phyloP scores from a whole-genome alignment of 768 basidiomycete genomes.

The Leccinellum rugosiceps region DNA sequence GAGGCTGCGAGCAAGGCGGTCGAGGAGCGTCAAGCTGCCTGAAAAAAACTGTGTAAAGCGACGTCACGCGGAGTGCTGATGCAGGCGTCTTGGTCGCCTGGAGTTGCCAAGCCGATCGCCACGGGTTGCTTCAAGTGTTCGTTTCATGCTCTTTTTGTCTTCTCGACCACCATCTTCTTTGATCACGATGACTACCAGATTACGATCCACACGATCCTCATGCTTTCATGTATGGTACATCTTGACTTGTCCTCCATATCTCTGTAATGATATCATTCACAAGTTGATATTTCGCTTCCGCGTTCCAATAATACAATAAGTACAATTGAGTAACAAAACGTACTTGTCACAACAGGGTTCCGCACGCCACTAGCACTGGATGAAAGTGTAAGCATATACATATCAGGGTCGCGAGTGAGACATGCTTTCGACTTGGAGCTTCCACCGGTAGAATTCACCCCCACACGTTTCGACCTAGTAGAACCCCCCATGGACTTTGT shows the following conservation, averaged over 20 bases:
- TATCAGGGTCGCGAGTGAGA: neutral
- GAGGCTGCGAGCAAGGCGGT: neutral
- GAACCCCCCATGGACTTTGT: neutral
- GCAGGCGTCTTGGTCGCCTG: neutral
- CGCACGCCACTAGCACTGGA: neutral
- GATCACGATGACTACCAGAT: neutral
- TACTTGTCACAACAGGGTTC: neutral
- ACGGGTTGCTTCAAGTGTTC: neutral
- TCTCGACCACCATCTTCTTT: neutral
- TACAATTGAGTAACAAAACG: neutral
- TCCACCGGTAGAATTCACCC: neutral
- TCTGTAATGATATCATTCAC: neutral
- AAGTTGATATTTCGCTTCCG: neutral
- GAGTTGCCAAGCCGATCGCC: neutral
- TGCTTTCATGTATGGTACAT: neutral
- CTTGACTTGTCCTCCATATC: neutral
- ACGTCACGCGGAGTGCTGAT: neutral
- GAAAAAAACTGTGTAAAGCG: neutral
- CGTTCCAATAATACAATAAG: neutral
- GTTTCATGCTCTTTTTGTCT: neutral
- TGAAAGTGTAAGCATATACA: neutral
- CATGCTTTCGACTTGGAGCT: neutral
- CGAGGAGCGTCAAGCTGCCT: neutral
- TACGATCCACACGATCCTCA: neutral
- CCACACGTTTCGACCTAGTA: constrained; percentile 6